Conservation (phyloP, 257 asterid species). For the Penstemon eatonii region DNA sequence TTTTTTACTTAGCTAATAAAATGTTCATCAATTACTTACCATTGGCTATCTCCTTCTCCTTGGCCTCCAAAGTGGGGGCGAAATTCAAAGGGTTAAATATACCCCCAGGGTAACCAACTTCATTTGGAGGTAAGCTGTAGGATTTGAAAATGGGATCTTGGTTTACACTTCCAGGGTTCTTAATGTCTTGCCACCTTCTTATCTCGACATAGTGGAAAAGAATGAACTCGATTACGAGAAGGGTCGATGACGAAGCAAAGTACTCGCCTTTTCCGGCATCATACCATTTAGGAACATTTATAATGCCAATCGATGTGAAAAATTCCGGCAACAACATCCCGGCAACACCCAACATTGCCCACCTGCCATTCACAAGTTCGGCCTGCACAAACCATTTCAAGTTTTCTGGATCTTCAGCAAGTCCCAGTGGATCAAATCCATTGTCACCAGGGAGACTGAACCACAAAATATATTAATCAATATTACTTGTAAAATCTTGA, state of each 20-base stretch:
- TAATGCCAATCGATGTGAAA: constrained; percentile 58
- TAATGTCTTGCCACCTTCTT: constrained; percentile 97
- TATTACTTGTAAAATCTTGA: too few species aligned
- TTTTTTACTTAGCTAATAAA: not conserved
- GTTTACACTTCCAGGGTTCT: constrained; percentile 91
- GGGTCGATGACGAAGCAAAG: constrained; percentile 84
- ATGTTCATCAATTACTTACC: constrained; percentile 40
- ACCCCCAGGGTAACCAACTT: constrained; percentile 88
- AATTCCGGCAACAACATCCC: constrained; percentile 92
- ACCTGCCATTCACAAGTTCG: constrained; percentile 83
- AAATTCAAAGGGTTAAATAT: constrained; percentile 89
- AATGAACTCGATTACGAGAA: constrained; percentile 89
- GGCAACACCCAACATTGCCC: constrained; percentile 98
- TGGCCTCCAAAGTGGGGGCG: constrained; percentile 74
- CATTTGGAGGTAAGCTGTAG: constrained; percentile 73
- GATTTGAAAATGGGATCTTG: constrained; percentile 94
- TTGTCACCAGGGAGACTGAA: constrained; percentile 82
- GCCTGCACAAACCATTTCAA: constrained; percentile 83
- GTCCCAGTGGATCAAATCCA: constrained; percentile 87
- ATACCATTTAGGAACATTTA: constrained; percentile 86
- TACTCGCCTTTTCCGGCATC: constrained; percentile 83
- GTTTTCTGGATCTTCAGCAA: constrained; percentile 86
- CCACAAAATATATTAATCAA: not conserved
- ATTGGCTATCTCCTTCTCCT: constrained; percentile 90
- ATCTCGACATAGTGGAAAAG: constrained; percentile 95